Base-by-base conservation (phyloP, 345 rosid species). In the Salix caprea region DNA sequence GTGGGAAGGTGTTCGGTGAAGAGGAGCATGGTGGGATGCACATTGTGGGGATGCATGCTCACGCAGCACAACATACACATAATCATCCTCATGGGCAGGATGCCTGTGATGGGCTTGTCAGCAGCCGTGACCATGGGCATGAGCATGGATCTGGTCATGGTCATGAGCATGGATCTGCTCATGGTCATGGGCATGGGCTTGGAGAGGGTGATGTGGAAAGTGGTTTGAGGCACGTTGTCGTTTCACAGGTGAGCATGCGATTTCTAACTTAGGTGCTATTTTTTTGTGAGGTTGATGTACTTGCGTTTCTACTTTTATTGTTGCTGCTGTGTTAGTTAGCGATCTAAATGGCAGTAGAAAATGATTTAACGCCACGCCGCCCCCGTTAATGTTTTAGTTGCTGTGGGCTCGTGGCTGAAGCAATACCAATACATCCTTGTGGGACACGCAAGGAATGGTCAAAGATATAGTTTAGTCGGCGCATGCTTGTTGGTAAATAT, bases 11-110 rank as follows among this genome's bases (percentile, higher is more conserved):
- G 34, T 94, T 92, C 79, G 98, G 98, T 16, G 97, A 88, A 74
- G 97, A 94, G 80, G 97, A 90, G 46, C 87, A 88, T 15, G 91
- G 93, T 2, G 90, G 87, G 42, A 86, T 94, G 91, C 98, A 92
- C 85, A 94, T 94, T 39, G 97, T 92, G 66, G 98, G 98, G 64
- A 94, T 94, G 86, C 87, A 77, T 50, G 98, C 97, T 34, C 97
- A 91, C 73, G 98, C 92, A 0, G 91, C 97, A 13, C 97, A 92
- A 67, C 98, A 91, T 69, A 85, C 95, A 30, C 97, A 94, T 46
- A 92, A 37, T 70, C 92, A 92, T 69, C 82, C 94, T 0, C 89
- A 89, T 37, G 96, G 89, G 9, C 76, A 84, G 21, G 86, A 80
- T 21, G 91, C 83, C 0, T 94, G 94, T 54, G 87, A 89, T 18